Percentiles rank a stretch among this genome's conserved stretches.
These are phyloP conservation scores for Xylaria sp. DNA, from an alignment of 495 filamentous ascomycete species.

Conservation along the genomic window DNA sequence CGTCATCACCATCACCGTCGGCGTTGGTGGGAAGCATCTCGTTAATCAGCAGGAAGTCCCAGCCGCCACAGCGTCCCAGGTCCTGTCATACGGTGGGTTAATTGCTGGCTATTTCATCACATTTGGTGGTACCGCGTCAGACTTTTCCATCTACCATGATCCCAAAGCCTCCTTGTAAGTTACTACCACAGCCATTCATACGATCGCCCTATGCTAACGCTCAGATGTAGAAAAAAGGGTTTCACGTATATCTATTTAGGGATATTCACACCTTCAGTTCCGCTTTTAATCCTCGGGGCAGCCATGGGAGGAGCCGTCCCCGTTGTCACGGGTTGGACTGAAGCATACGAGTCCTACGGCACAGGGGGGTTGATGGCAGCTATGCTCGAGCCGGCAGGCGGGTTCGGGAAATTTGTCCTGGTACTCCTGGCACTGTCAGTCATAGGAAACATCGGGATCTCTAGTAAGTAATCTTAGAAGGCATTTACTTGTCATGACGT, in stretches of 20 bases:
- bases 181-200: neutral
- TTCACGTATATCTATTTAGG: conserved; percentile 52
- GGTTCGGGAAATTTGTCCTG: conserved; percentile 60
- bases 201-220: neutral
- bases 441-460: conserved; percentile 56
- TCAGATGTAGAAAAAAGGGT: conserved; percentile 39
- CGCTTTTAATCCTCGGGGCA: conserved; percentile 59
- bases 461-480: conserved; percentile 28
- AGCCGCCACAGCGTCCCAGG: conserved; percentile 38
- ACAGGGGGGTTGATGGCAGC: conserved; percentile 57
- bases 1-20: conserved; percentile 56
- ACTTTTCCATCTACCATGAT: conserved; percentile 53
- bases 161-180: conserved; percentile 47
- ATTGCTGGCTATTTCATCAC: conserved; percentile 54
- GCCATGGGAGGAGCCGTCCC: conserved; percentile 56
- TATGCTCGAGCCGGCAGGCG: conserved; percentile 56
- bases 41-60: conserved; percentile 41
- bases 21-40: conserved; percentile 55
- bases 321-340: conserved; percentile 45
- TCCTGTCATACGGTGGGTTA: conserved; percentile 43
- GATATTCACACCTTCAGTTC: conserved; percentile 54
- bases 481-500: neutral
- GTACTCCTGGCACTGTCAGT: conserved; percentile 58
- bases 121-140: conserved; percentile 50
- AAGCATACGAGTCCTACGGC: conserved; percentile 50